phyloP scores from a whole-genome alignment of 169 alveolate genomes.

The Plasmodium ovale region DNA sequence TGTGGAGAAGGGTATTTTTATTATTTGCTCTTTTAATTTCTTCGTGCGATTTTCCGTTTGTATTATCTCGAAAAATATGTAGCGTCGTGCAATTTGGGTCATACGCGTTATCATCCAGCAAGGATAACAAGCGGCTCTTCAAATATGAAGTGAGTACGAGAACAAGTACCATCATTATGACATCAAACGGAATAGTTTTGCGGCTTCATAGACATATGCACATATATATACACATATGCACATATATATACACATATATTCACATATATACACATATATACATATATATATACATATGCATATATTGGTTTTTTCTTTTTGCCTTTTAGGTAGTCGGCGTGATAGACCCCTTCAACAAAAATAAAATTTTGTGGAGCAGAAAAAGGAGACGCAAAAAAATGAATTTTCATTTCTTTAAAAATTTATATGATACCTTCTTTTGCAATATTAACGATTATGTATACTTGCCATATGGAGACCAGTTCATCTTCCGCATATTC shows the following conservation, averaged over 20 bases:
- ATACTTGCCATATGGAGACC: conserved; percentile 22
- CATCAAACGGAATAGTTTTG: neutral
- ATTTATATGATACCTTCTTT: conserved; percentile 28
- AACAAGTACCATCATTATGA: neutral
- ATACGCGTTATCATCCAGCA: conserved; percentile 12
- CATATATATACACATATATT: neutral
- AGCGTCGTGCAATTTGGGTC: conserved; percentile 52
- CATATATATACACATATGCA: neutral
- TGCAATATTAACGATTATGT: conserved; percentile 67
- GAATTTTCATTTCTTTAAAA: conserved; percentile 25
- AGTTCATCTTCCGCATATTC: conserved; percentile 35
- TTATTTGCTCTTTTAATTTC: conserved; percentile 1
- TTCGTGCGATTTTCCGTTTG: neutral
- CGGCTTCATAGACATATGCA: neutral
- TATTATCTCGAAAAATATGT: conserved; percentile 26
- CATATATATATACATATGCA: too few species aligned
- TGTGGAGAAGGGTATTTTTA: conserved; percentile 9
- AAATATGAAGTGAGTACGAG: conserved; percentile 22
- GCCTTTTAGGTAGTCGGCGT: conserved; percentile 46
- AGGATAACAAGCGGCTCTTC: conserved; percentile 1
- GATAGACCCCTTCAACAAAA: conserved; percentile 60
- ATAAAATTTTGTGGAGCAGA: conserved; percentile 38
- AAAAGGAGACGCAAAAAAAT: conserved; percentile 33
- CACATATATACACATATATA: too few species aligned
- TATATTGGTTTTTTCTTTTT: neutral